Base-by-base conservation (phyloP, 164 flowering plant genomes). In the Stephania yunnanensis region DNA sequence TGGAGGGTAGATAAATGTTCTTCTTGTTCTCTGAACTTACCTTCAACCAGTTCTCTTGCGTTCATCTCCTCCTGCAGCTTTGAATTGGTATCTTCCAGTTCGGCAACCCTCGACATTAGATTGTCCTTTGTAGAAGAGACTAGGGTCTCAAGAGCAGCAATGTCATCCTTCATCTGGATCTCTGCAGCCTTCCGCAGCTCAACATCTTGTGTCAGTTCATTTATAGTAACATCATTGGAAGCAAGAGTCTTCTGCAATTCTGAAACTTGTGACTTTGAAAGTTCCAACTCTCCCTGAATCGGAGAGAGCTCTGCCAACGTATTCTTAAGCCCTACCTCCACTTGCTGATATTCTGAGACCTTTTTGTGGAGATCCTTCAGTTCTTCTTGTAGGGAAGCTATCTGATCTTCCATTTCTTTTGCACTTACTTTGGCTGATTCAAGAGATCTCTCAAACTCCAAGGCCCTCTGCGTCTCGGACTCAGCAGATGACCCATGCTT, bases 401-500 rank as follows among this genome's bases (percentile, higher is more conserved):
- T 81, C 82, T 88, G 95, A 79, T 83, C 88, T 80, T 91, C 94
- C 87, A 86, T 77, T 79, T 86, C 92, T 76, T 83, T 86, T 31
- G 92, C 88, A 76, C 86, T 86, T 17, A 68, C 10, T 78, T 87
- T 88, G 6, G 97, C 86, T 46, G 70, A 31, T 71, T 91, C 89
- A 74, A 92, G 93, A 79, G 87, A 71, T 76, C 78, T 86, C 81
- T 91, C 96, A 53, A 90, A 85, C 80, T 94, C 97, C 71, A 81
- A 69, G 25, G 95, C 95, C 82, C 76, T 89, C 74, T 86, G 83
- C 9, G 83, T 76, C 84, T 92, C 95, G 12, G 85, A 74, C 44
- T 87, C 95, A 22, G 92, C 94, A 76, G 77, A 85, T 45, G 82
- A 85, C 46, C 89, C 89, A 75, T 88, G 89, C 78, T 89, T 78